Conservation (phyloP, 1,284 basidiomycete genomes). For the Tranzscheliella williamsii region DNA sequence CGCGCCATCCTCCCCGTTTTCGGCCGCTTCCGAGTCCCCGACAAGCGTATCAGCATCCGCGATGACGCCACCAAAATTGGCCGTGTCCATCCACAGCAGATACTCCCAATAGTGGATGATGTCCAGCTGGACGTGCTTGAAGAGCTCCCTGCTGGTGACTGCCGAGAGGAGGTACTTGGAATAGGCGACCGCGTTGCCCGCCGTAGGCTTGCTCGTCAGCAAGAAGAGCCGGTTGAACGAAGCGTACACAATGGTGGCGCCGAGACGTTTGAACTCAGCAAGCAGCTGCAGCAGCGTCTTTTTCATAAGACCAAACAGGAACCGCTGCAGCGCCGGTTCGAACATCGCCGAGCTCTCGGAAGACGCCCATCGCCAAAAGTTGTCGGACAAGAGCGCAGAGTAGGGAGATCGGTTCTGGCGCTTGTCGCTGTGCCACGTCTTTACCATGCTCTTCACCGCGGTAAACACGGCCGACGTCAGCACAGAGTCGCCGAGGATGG, state of each 20-base stretch:
- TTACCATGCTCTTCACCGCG: slow-evolving; percentile 85
- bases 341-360: slow-evolving; percentile 77
- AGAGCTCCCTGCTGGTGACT: slow-evolving; percentile 90
- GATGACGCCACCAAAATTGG: slow-evolving; percentile 88
- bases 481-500: slow-evolving; percentile 79
- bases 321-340: slow-evolving; percentile 89
- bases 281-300: slow-evolving; percentile 97
- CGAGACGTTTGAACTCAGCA: slow-evolving; percentile 93
- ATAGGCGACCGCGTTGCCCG: slow-evolving; percentile 91
- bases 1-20: slow-evolving; percentile 64
- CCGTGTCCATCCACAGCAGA: slow-evolving; percentile 91
- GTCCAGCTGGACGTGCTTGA: slow-evolving; percentile 86
- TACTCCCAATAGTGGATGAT: slow-evolving; percentile 93
- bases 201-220: slow-evolving; percentile 87
- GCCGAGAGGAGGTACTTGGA: slow-evolving; percentile 89
- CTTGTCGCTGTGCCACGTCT: slow-evolving; percentile 85
- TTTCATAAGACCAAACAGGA: slow-evolving; percentile 92
- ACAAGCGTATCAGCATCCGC: slow-evolving; percentile 58
- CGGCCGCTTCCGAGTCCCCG: neutral
- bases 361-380: slow-evolving; percentile 98
- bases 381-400: slow-evolving; percentile 68
- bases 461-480: slow-evolving; percentile 87
- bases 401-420: slow-evolving; percentile 69
- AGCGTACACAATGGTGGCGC: slow-evolving; percentile 86
- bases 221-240: slow-evolving; percentile 89